Evolutionary conservation across 2,329 filamentous ascomycete genomes (phyloP), one percentile per base, ranked within the genome.

Genomic region (Chrysoporthe puriensis): DNA sequence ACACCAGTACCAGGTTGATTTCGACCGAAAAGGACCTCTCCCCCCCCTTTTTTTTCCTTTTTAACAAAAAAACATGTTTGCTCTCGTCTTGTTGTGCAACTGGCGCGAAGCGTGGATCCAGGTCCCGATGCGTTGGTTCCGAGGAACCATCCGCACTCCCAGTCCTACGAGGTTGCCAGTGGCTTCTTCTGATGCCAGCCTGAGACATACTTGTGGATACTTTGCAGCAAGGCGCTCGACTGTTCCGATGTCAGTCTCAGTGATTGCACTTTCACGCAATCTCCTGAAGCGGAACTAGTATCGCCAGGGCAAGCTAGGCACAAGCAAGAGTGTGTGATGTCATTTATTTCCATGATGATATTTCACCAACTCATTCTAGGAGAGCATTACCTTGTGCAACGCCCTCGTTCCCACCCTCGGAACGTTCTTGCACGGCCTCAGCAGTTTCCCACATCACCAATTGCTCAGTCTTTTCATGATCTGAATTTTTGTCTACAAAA

Each of bases 121-220:
- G 8, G 21, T 67, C 52, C 54, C 36, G 60, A 48, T 42, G 43
- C 34, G 43, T 44, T 50, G 60, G 52, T 26, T 63, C 59, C 42
- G 42, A 54, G 34, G 44, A 21, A 36, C 42, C 34, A 66, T 42
- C 16, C 11, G 6, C 40, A 21, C 6, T 42, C 46, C 26, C 46
- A n/a, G 48, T 50, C 50, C 42, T 46, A 54, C 59, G 34, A 36
- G n/a, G 43, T 42, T 18, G n/a, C 26, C 46, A 14, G 52, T 52
- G 58, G 46, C 44, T 60, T 44, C 42, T 26, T 26, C n/a, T 36
- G 43, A 64, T 56, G 40, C 56, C 50, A 63, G 57, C 21, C 50
- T 64, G 57, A 69, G 64, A 64, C 61, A 67, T 48, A 67, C n/a
- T 61, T 14, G 32, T 62, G 58, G 42, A 4, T 21, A 56, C 46